Evolutionary conservation across 148 eudicot genomes (phyloP), one percentile per base, ranked within the genome.

Genomic region (Cornus kousa): DNA sequence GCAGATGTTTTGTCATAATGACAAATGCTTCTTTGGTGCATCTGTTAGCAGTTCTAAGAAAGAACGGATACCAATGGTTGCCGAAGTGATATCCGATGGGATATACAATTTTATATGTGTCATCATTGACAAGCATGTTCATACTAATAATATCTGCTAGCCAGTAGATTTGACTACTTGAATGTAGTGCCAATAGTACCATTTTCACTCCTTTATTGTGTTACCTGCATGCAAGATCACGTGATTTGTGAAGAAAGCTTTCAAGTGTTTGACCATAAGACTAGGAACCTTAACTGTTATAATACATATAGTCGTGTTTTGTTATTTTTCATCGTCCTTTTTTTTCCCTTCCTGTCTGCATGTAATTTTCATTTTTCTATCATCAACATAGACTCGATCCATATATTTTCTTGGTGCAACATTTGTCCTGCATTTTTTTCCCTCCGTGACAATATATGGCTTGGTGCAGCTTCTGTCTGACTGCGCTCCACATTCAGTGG

Each of bases 401-500:
- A 76, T 76, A 67, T 67, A 40, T 68, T 76, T 67, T 33, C 31
- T 74, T 68, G 2, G n/a, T 32, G 64, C 62, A 43, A 31, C 39
- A 65, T 50, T 11, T 80, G 14, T 78, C 33, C 37, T 68, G 50
- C 32, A 64, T 75, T 76, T 67, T 71, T 43, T 35, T 13, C 28
- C 24, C 40, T 28, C 72, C 71, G 83, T 80, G 64, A 86, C n/a
- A 67, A 73, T 64, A 55, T 78, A 79, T 84, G 57, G 84, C 81
- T 87, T 82, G 60, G 48, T 88, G 83, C 94, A 95, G 99, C 97
- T 95, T 73, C 69, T 90, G 78, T 93, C 99, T 22, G 97, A 93
- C 68, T 93, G 91, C 80, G 92, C 99, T 66, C 99, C 99, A n/a
- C 82, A 83, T 72, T 95, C 99, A 5, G 97, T 91, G 74, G 80